Evolutionary conservation across 306 rosid species (phyloP), one percentile per base, ranked within the genome.

Genomic region (Canavalia gladiata): DNA sequence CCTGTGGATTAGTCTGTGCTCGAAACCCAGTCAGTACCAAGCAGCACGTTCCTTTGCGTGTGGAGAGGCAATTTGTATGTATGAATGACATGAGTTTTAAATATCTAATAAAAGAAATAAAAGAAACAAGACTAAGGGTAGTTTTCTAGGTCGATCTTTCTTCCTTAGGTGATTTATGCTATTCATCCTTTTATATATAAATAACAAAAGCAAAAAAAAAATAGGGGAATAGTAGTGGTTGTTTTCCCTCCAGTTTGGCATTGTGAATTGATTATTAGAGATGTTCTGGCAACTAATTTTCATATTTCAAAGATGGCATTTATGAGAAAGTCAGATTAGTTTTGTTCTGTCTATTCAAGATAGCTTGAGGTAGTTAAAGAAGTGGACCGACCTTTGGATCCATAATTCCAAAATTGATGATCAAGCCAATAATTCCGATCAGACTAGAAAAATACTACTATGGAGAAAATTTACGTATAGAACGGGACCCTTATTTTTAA

Each of bases 271-370:
- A 45, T 57, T 4, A 10, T 73, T 9, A 8, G 9, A 52, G 18
- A 35, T 18, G 50, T 49, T 50, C 1, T 4, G 18, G 54, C 3
- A 55, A 57, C 33, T 41, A 28, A 1, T 43, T 56, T 74, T 42
- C 29, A 37, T 45, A 43, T 59, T 59, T 59, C 3, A 57, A 75
- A 37, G 39, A 34, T n/a, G 18, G 34, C 42, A 76, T 51, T 72
- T 52, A 51, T 64, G 50, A 10, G 18, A 49, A 51, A 64, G 51
- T 28, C 4, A 4, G 2, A 34, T 13, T 51, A 46, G 34, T 62
- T 76, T 75, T 9, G 37, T 62, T 13, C 43, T 68, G 55, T 62
- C 80, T 62, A 35, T 76, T 76, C 71, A 63, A 49, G 35, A 47
- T 76, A 47, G 62, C 49, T 62, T 8, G 47, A 18, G 68, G 68